Conservation (phyloP, 2,329 filamentous ascomycete genomes). For the Huntiella abstrusa region DNA sequence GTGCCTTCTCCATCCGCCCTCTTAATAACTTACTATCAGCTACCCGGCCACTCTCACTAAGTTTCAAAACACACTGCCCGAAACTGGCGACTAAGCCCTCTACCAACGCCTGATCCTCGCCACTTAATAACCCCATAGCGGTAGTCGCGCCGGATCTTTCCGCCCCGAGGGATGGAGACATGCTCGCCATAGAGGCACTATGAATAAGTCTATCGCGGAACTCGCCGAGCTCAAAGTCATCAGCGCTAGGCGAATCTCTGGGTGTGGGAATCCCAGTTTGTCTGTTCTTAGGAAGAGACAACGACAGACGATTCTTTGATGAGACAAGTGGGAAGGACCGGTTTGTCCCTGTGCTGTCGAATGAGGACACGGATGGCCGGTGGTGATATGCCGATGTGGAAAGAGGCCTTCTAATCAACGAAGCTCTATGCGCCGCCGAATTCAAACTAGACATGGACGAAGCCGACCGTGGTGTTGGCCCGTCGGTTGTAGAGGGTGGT, state of each 20-base stretch:
- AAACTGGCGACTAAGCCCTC: slow-evolving; percentile 40
- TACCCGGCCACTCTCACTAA: slow-evolving; percentile 34
- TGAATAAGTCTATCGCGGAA: slow-evolving; percentile 5
- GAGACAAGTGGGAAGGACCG: slow-evolving; percentile 41
- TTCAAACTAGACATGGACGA: slow-evolving; percentile 10
- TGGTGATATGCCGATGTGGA: slow-evolving; percentile 23
- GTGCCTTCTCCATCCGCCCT: slow-evolving; percentile 55
- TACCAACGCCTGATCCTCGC: slow-evolving; percentile 40
- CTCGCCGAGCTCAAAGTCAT: slow-evolving; percentile 25
- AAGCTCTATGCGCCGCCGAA: slow-evolving; percentile 2
- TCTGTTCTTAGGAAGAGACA: slow-evolving; percentile 1
- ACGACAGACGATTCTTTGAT: slow-evolving; percentile 23
- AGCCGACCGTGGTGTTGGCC: slow-evolving; percentile 3
- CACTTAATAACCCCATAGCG: slow-evolving; percentile 28
- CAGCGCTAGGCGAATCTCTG: slow-evolving; percentile 29
- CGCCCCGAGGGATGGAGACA: slow-evolving; percentile 26
- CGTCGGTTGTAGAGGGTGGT: slow-evolving; percentile 2
- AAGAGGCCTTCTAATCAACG: slow-evolving; percentile 24
- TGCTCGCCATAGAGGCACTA: slow-evolving; percentile 7
- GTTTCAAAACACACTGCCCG: slow-evolving; percentile 38
- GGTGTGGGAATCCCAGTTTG: slow-evolving; percentile 27
- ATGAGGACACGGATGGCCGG: slow-evolving; percentile 36
- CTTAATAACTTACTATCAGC: slow-evolving; percentile 46
- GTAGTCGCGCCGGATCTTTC: slow-evolving; percentile 13
- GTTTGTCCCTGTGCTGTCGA: slow-evolving; percentile 38